Evolutionary conservation across 805 yeast species (phyloP).

Genomic region (Clavispora santaluciae): DNA sequence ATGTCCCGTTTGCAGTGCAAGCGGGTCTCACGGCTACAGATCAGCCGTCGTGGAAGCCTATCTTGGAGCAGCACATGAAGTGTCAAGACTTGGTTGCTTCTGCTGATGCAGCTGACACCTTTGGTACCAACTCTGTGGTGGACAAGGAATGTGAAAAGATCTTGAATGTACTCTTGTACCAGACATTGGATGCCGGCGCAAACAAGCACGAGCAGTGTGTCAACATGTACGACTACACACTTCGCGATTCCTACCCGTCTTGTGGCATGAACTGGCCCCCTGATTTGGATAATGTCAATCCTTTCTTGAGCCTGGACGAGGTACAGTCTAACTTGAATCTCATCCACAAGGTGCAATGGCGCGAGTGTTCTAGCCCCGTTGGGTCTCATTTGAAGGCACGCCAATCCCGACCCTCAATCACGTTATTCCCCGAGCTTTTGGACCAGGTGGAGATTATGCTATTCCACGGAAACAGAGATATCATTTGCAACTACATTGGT

Average conservation of each 20-base stretch:
- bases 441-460: constrained; percentile 58
- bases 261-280: constrained; percentile 96
- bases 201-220: constrained; percentile 50
- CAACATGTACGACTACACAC: constrained; percentile 78
- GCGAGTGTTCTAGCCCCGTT: constrained; percentile 70
- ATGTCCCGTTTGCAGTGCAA: constrained; percentile 63
- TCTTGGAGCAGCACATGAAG: constrained; percentile 48
- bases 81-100: constrained; percentile 51
- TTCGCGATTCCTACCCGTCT: constrained; percentile 68
- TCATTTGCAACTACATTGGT: constrained; percentile 81
- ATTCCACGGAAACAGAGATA: constrained; percentile 84
- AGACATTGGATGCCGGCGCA: constrained; percentile 23
- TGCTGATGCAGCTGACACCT: constrained; percentile 6
- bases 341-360: constrained; percentile 50
- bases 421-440: constrained; percentile 62
- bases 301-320: constrained; percentile 43
- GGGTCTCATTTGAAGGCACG: constrained; percentile 46
- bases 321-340: constrained; percentile 52
- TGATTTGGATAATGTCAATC: constrained; percentile 43
- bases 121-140: constrained; percentile 1
- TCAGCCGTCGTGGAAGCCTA: constrained; percentile 34
- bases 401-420: constrained; percentile 55
- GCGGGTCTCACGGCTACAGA: constrained; percentile 47
- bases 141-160: constrained; percentile 43
- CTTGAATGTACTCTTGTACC: constrained; percentile 32